Percentiles rank a stretch among this genome's conserved stretches.
These are phyloP conservation scores for Epicoccum sorghinum DNA, from an alignment of 2,329 filamentous ascomycete genomes.

Conservation along the genomic window DNA sequence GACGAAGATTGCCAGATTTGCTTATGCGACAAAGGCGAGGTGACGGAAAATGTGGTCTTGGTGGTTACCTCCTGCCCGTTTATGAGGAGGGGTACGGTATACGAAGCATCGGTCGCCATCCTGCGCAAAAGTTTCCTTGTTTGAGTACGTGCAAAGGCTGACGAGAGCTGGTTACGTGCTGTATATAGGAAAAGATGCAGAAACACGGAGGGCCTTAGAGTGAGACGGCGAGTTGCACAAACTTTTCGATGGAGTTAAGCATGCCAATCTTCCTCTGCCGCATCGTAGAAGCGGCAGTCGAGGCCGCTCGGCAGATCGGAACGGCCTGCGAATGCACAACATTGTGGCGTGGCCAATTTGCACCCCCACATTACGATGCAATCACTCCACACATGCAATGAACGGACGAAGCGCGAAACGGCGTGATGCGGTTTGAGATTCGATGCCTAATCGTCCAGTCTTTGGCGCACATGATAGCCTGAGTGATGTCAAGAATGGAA, in stretches of 20 bases:
- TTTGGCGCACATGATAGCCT: too few relatives aligned
- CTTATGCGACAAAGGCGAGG: constrained; percentile 61
- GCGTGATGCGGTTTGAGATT: too few relatives aligned
- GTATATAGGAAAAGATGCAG: neutral
- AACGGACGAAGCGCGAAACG: too few relatives aligned
- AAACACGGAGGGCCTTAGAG: neutral
- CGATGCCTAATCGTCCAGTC: too few relatives aligned
- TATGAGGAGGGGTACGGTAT: constrained; percentile 55
- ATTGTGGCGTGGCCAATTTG: too few relatives aligned
- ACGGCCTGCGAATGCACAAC: too few relatives aligned
- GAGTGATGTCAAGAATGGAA: too few relatives aligned
- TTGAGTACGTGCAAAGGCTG: neutral
- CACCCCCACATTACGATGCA: too few relatives aligned
- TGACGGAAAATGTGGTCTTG: constrained; percentile 60
- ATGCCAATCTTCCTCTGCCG: neutral
- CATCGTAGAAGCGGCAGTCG: neutral
- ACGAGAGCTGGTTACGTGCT: neutral
- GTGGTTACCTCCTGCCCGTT: constrained; percentile 57
- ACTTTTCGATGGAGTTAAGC: neutral
- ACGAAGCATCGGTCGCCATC: constrained; percentile 26
- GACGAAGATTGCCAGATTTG: constrained; percentile 62
- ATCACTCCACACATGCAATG: too few relatives aligned
- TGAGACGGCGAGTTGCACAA: neutral
- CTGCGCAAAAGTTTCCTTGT: neutral
- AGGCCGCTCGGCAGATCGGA: constrained; percentile 1